These are phyloP conservation scores for Sporothrix luriei DNA, from an alignment of 2,329 filamentous ascomycete species.

Conservation along the genomic window DNA sequence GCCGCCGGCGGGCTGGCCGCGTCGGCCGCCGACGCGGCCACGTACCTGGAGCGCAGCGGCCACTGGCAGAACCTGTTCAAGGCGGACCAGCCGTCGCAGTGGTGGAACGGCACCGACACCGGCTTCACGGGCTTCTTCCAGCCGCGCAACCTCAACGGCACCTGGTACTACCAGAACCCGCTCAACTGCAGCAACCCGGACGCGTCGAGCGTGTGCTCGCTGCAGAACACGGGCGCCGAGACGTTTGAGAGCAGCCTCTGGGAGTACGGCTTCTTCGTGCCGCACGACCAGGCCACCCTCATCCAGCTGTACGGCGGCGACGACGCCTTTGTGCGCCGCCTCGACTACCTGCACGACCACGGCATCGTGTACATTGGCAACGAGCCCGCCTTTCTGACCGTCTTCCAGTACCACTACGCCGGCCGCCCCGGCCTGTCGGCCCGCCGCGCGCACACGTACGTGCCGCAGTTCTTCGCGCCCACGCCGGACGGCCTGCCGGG, in stretches of 20 bases:
- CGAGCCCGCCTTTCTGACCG: slow-evolving; percentile 61
- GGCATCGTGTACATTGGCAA: slow-evolving; percentile 69
- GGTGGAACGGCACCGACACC: slow-evolving; percentile 59
- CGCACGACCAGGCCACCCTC: slow-evolving; percentile 57
- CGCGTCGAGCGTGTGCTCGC: slow-evolving; percentile 57
- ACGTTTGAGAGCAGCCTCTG: slow-evolving; percentile 73
- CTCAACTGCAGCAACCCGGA: slow-evolving; percentile 62
- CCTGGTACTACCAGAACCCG: slow-evolving; percentile 70
- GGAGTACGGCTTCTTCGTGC: slow-evolving; percentile 70
- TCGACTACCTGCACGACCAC: slow-evolving; percentile 66
- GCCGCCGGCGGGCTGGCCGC: slow-evolving; percentile 55
- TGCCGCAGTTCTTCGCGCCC: slow-evolving; percentile 64
- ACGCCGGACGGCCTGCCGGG: slow-evolving; percentile 64
- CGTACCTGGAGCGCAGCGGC: slow-evolving; percentile 60
- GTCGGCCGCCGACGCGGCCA: slow-evolving; percentile 57
- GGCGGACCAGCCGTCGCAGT: slow-evolving; percentile 57
- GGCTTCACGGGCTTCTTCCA: slow-evolving; percentile 72
- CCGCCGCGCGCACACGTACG: slow-evolving; percentile 63
- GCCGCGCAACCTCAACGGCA: slow-evolving; percentile 66
- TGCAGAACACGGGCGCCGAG: slow-evolving; percentile 64
- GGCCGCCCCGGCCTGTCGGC: slow-evolving; percentile 62
- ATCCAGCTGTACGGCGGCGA: slow-evolving; percentile 64
- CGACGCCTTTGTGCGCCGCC: slow-evolving; percentile 57
- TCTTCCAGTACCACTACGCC: slow-evolving; percentile 71
- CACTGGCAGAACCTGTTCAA: slow-evolving; percentile 72